Evolutionary conservation across 352 stramenopile genomes (phyloP).

Genomic region (Thalassiosira mediterranea): DNA sequence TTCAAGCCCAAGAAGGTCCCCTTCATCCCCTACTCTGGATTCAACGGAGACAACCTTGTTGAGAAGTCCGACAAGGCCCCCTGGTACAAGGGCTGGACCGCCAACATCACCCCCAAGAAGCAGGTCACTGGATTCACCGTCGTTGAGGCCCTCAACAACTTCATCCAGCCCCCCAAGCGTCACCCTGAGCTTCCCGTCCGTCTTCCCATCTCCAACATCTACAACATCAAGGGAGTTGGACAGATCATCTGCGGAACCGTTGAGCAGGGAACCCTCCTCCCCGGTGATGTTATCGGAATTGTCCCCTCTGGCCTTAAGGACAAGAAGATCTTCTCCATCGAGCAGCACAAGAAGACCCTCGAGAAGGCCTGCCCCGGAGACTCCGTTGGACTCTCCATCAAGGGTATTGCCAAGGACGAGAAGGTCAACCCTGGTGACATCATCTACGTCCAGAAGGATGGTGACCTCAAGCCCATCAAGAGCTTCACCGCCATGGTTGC

Average conservation of each 20-base stretch:
- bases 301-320: conserved; percentile 75
- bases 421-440: conserved; percentile 83
- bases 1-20: conserved; percentile 86
- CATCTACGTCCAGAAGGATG: conserved; percentile 76
- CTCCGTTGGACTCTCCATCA: conserved; percentile 87
- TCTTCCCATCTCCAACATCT: conserved; percentile 85
- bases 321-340: conserved; percentile 86
- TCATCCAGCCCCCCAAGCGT: conserved; percentile 79
- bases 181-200: conserved; percentile 60
- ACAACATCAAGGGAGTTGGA: conserved; percentile 88
- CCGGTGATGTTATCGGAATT: conserved; percentile 84
- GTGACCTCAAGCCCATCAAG: conserved; percentile 78
- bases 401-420: conserved; percentile 86
- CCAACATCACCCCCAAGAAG: conserved; percentile 79
- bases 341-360: conserved; percentile 87
- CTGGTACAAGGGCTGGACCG: conserved; percentile 86
- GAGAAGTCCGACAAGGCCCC: conserved; percentile 82
- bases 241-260: conserved; percentile 85
- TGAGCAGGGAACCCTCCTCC: conserved; percentile 82
- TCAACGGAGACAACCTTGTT: conserved; percentile 86
- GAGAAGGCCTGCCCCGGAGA: conserved; percentile 81
- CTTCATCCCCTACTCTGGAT: conserved; percentile 87
- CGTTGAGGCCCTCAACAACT: conserved; percentile 84
- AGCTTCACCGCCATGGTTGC: conserved; percentile 85
- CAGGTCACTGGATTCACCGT: conserved; percentile 73